Percentiles rank a stretch among this genome's conserved stretches.
phyloP scores from a whole-genome alignment of 192 early-diverging fungal genomes.

The Linnemannia exigua region DNA sequence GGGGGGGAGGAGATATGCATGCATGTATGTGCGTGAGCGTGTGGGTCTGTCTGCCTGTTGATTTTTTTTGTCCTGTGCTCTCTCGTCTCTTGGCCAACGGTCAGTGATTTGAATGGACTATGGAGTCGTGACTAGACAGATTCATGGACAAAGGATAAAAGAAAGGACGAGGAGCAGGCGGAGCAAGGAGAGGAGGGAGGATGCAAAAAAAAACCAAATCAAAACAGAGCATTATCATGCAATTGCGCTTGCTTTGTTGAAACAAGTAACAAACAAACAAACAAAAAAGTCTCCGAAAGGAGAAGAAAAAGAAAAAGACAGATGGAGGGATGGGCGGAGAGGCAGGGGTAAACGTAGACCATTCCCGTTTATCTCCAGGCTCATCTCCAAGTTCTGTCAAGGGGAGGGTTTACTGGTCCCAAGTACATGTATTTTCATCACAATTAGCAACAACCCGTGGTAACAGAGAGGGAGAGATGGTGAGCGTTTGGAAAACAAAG shows the following conservation, averaged over 20 bases:
- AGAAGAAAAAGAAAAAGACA: background rate
- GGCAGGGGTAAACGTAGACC: background rate
- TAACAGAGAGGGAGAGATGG: background rate
- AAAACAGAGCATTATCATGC: background rate
- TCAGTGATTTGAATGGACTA: background rate
- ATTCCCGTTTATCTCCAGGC: background rate
- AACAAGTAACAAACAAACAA: background rate
- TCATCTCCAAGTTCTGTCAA: background rate
- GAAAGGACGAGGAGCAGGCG: background rate
- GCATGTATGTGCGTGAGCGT: background rate
- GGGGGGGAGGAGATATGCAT: background rate
- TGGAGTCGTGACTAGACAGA: background rate
- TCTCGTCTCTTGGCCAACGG: background rate
- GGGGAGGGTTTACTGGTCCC: background rate
- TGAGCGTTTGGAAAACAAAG: background rate
- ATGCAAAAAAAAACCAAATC: background rate
- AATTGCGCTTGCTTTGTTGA: background rate
- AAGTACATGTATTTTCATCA: background rate
- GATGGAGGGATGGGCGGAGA: background rate
- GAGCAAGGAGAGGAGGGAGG: background rate
- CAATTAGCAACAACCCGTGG: background rate
- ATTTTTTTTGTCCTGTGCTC: background rate
- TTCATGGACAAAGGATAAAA: background rate
- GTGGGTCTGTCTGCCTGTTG: background rate
- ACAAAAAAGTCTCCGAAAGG: constrained; percentile 10